phyloP scores from a whole-genome alignment of 2,329 filamentous ascomycete genomes.

The Beauveria caledonica region DNA sequence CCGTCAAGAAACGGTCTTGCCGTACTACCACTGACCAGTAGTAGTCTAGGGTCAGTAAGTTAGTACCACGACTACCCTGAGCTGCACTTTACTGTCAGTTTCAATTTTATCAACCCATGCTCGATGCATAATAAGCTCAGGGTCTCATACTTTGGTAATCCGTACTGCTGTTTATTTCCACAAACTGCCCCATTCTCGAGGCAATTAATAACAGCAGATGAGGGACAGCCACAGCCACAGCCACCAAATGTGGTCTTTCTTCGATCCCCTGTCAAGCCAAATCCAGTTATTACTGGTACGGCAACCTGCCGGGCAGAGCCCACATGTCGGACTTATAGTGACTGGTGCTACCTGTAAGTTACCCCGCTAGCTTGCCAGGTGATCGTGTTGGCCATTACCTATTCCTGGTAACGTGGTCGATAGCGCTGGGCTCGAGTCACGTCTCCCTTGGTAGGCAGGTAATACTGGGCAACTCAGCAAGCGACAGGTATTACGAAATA shows the following conservation, averaged over 20 bases:
- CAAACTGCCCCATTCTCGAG: background rate
- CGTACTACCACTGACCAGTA: no score
- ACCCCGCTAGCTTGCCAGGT: no score
- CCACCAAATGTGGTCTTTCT: background rate
- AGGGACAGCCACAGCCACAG: conserved; percentile 1
- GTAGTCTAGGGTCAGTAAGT: no score
- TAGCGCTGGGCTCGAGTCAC: no score
- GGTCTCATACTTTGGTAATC: no score
- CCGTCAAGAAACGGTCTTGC: background rate
- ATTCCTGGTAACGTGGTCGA: no score
- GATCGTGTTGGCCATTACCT: no score
- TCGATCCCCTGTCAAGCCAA: background rate
- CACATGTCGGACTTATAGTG: background rate
- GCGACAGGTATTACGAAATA: background rate
- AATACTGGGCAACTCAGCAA: background rate
- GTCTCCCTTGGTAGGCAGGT: no score
- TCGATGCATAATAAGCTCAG: background rate
- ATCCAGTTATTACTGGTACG: background rate
- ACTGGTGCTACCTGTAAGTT: background rate
- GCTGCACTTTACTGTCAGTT: no score
- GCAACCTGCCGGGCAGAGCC: background rate
- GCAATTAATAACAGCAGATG: background rate
- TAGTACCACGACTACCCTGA: no score
- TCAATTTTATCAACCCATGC: background rate
- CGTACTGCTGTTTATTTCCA: background rate